Percentiles rank a stretch among this genome's conserved stretches.
Evolutionary conservation across 2,329 filamentous ascomycete species (phyloP).

Genomic region (Phaeomoniella chlamydospora): DNA sequence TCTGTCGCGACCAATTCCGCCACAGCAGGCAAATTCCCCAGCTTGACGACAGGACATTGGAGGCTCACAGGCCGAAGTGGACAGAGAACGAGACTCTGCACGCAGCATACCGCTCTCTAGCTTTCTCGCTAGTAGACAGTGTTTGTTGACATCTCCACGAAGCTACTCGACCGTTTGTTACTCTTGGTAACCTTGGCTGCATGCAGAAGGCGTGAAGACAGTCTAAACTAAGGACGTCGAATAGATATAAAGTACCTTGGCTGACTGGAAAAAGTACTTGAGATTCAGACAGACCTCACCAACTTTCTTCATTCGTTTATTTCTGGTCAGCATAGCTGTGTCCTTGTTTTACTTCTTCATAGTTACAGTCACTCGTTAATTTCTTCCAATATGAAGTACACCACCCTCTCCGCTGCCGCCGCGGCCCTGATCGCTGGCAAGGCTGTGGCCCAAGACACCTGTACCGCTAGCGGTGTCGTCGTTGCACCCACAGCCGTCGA

Average conservation of each 20-base stretch:
- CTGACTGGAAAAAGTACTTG: background rate
- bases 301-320: background rate
- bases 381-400: background rate
- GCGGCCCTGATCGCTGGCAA: background rate
- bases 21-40: background rate
- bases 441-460: background rate
- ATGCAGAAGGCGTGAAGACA: background rate
- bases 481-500: background rate
- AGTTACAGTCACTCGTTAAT: background rate
- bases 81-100: background rate
- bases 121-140: background rate
- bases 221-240: background rate
- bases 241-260: background rate
- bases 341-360: background rate
- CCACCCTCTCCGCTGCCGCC: background rate
- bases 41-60: background rate
- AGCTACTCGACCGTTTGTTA: background rate
- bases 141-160: background rate
- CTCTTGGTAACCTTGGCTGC: background rate
- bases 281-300: background rate
- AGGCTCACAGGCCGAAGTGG: background rate
- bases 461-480: background rate
- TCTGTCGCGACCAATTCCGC: background rate
- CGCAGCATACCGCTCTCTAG: background rate
- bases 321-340: background rate